Evolutionary conservation across 2,329 filamentous ascomycete species (phyloP), one percentile per base, ranked within the genome.

Genomic region (Hypoxylon sp.): DNA sequence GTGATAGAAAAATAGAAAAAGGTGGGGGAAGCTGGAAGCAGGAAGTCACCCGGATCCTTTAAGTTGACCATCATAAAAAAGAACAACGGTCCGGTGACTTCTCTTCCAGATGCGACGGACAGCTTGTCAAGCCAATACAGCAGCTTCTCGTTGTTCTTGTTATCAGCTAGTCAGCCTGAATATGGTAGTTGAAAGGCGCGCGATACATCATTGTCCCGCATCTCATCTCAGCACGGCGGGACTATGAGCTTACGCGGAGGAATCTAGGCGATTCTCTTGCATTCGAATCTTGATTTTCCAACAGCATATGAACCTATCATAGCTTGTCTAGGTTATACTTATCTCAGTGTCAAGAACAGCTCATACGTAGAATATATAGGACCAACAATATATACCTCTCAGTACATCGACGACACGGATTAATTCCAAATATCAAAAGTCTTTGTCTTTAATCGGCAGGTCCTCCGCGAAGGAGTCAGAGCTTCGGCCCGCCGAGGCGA

Each of bases 1-100:
- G 17, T 11, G 37, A 41, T 19, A 7, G 4, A 6, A 20, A 34
- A 34, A 41, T 10, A 41, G 37, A 34, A 34, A 41, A 20, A 41
- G 37, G 37, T 41, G 37, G 37, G 37, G 37, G 37, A 41, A 41
- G 37, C 37, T 19, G 7, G 37, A 41, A 41, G 37, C 11, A 41
- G 17, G 37, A 20, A 41, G 37, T 41, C 37, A 41, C 37, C 37
- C 17, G 37, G 37, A 41, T 41, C 37, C 37, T 41, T 20, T 17
- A 20, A 41, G 37, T 17, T 41, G 37, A 41, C 37, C 37, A 41
- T 17, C 37, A 41, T 41, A 20, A 41, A 20, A 39, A 39, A 20
- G 7, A 19, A 15, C 32, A 37, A 37, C 13, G 32, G 32, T 37
- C 32, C n/a, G 32, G 32, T 37, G 32, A 37, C 32, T 15, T 37